Evolutionary conservation across 768 basidiomycete species (phyloP).

Genomic region (Russula sp.): DNA sequence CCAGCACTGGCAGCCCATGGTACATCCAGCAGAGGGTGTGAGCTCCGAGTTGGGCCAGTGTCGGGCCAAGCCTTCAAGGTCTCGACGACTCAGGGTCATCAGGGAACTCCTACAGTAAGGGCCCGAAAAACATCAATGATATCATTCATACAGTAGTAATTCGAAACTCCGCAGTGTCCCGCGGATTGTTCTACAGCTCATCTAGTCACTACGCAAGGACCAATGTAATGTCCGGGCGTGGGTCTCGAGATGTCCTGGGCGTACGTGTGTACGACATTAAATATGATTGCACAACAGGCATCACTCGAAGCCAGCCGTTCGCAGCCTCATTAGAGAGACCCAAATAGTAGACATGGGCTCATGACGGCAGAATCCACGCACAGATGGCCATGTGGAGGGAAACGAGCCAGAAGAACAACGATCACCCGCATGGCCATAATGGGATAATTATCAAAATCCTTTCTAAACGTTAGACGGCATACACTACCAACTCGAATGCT

Average conservation of each 20-base stretch:
- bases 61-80: too few relatives aligned
- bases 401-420: background rate
- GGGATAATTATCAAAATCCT: slow-evolving; percentile 20
- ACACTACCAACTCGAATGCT: background rate
- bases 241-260: background rate
- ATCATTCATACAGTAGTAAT: too few relatives aligned
- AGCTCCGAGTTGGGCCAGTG: too few relatives aligned
- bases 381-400: background rate
- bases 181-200: background rate
- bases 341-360: background rate
- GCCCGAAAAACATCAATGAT: too few relatives aligned
- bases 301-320: background rate
- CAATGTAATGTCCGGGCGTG: background rate
- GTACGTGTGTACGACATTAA: background rate
- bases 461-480: background rate
- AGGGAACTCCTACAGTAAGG: too few relatives aligned
- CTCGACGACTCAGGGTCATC: too few relatives aligned
- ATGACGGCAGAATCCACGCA: background rate
- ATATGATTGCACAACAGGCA: background rate
- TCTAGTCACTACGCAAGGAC: background rate
- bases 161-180: too few relatives aligned
- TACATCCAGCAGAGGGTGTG: too few relatives aligned
- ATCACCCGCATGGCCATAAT: background rate
- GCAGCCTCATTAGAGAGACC: background rate
- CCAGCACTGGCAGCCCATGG: too few relatives aligned